Base-by-base conservation (phyloP, 257 asterid genomes). In the Ophiorrhiza pumila region DNA sequence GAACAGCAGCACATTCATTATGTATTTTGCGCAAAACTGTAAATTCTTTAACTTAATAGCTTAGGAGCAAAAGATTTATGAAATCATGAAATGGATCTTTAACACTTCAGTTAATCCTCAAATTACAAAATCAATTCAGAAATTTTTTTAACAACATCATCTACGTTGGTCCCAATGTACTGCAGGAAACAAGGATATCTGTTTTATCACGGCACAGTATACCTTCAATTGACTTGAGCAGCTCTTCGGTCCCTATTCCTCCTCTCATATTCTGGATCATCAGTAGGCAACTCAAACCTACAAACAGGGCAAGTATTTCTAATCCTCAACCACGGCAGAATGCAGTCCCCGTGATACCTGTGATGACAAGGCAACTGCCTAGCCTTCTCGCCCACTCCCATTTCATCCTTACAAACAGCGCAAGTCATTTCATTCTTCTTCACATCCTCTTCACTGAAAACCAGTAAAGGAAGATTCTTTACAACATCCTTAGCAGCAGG, bases 271-370 rank as follows among this genome's bases (percentile, higher is more conserved):
- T 81, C 87, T 4, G 76, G 83, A 76, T 89, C 89, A 80, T 89
- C 91, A n/a, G 90, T 86, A 50, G 87, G 91, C 78, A 88, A 79
- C 82, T 86, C 91, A 37, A 74, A 78, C 76, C 91, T 80, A 82
- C 91, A 88, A 73, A 88, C 93, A 11, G 93, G 93, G 66, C 93
- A 88, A 15, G 93, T 85, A 65, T 86, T 88, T 76, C 84, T 83
- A 74, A 88, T 43, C 73, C 80, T 84, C 55, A 88, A 82, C 94
- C 94, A 88, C 27, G 91, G 94, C 29, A 80, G 18, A 43, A 88
- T 84, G 70, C 91, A 88, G 66, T 88, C 89, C 11, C 76, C 83
- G 56, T 88, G 91, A 81, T 84, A 86, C 45, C 72, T 76, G 79
- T 88, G 94, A 65, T 74, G 69, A 63, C 94, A 88, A 4, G 91